Percentiles rank a stretch among this genome's conserved stretches.
Conservation (phyloP, 768 basidiomycete species). For the Leccinum boreale region DNA sequence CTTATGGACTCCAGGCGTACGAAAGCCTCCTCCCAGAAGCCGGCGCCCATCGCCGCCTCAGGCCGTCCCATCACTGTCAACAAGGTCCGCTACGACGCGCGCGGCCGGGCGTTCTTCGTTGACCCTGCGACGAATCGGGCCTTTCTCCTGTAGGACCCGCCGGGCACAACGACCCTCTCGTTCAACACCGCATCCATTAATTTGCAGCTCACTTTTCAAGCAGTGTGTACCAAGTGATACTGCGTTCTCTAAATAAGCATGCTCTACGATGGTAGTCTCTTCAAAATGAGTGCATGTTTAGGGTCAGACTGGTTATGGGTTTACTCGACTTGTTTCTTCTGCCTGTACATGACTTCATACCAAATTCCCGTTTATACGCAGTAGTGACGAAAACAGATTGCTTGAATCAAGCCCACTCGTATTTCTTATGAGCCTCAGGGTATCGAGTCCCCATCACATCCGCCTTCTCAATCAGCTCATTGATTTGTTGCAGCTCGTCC, state of each 20-base stretch:
- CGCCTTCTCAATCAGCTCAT: slow-evolving; percentile 33
- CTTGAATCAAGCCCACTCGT: slow-evolving; percentile 29
- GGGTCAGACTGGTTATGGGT: background rate
- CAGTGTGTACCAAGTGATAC: too few relatives aligned
- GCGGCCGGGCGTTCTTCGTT: background rate
- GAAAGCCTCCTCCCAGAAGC: too few relatives aligned
- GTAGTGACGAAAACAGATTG: background rate
- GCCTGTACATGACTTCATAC: background rate
- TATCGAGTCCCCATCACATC: slow-evolving; percentile 43
- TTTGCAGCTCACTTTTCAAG: too few relatives aligned
- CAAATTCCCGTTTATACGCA: background rate
- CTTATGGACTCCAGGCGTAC: background rate
- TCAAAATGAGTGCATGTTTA: too few relatives aligned
- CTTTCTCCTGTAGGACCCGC: background rate
- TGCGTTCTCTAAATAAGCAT: too few relatives aligned
- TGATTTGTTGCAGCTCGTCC: slow-evolving; percentile 40
- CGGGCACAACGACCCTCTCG: too few relatives aligned
- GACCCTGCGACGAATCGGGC: background rate
- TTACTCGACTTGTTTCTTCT: background rate
- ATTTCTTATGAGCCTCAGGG: slow-evolving; percentile 13
- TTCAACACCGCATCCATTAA: too few relatives aligned
- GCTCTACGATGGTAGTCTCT: too few relatives aligned
- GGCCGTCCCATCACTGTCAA: background rate
- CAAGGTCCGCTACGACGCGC: background rate
- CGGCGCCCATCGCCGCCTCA: background rate